A percentile compares a stretch with the other conserved stretches of the same genome.
Evolutionary conservation across 805 yeast species (phyloP).

Genomic region (Kregervanrija pseudodelftensis): DNA sequence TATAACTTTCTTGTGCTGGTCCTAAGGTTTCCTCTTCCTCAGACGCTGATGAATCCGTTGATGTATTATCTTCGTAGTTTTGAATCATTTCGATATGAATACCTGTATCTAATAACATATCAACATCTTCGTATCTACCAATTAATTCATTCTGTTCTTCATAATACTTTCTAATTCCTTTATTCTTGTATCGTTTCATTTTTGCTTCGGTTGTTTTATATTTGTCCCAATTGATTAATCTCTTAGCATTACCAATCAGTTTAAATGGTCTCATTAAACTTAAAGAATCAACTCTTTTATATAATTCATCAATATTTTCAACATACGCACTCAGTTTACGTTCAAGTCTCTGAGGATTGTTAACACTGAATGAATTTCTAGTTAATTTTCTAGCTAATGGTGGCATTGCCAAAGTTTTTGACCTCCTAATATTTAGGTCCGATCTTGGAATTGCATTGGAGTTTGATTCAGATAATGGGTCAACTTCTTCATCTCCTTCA

Average conservation of each 20-base stretch:
- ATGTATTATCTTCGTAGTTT: constrained; percentile 39
- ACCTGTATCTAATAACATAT: constrained; percentile 62
- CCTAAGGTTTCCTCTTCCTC: neutral
- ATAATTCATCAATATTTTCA: constrained; percentile 14
- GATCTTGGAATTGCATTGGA: too few relatives aligned
- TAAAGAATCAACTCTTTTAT: constrained; percentile 23
- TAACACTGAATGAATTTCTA: constrained; percentile 11
- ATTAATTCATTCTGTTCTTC: constrained; percentile 53
- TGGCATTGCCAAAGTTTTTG: too few relatives aligned
- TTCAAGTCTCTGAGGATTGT: constrained; percentile 14
- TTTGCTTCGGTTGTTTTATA: constrained; percentile 17
- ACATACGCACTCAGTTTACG: constrained; percentile 19
- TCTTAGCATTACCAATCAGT: constrained; percentile 36
- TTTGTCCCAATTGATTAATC: constrained; percentile 36
- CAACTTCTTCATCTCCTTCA: too few relatives aligned
- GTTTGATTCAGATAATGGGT: too few relatives aligned
- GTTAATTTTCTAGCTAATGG: too few relatives aligned
- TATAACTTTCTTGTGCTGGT: neutral
- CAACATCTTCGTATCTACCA: constrained; percentile 51
- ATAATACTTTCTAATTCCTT: constrained; percentile 38
- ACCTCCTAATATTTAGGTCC: too few relatives aligned
- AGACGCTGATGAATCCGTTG: constrained; percentile 19
- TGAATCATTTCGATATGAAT: constrained; percentile 58
- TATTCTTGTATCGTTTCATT: constrained; percentile 20
- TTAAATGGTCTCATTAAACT: constrained; percentile 39